Evolutionary conservation across 75 land plant genomes (phyloP).

Genomic region (Pinus taeda): DNA sequence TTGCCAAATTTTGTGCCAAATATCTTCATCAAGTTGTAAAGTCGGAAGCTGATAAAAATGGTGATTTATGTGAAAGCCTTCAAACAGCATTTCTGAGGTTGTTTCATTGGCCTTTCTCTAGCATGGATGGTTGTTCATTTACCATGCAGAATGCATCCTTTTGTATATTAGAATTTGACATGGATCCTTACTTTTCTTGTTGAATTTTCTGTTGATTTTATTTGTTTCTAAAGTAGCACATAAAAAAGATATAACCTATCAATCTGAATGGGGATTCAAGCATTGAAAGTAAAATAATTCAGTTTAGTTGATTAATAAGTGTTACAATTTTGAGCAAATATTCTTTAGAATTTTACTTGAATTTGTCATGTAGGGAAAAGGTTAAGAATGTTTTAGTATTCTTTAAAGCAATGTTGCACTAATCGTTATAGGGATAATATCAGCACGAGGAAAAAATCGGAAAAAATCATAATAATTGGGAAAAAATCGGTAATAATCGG

Average conservation of each 20-base stretch:
- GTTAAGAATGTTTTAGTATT: too few species aligned
- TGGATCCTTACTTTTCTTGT: neutral
- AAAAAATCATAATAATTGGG: too few species aligned
- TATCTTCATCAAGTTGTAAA: conserved; percentile 33
- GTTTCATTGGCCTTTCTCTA: conserved; percentile 4
- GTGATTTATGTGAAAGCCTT: conserved; percentile 27
- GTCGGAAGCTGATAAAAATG: conserved; percentile 26
- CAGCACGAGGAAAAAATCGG: too few species aligned
- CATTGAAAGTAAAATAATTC: neutral
- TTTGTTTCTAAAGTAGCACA: neutral
- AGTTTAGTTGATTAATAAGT: neutral
- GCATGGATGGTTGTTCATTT: neutral
- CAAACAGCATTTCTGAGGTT: conserved; percentile 34
- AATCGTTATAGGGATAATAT: too few species aligned
- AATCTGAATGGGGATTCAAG: neutral
- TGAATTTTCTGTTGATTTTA: neutral
- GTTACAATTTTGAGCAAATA: neutral
- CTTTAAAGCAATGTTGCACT: too few species aligned
- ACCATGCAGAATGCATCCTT: neutral
- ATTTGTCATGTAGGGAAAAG: too few species aligned
- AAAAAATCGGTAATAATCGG: too few species aligned
- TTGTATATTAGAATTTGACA: conserved; percentile 2
- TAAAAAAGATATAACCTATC: neutral
- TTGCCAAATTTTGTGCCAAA: conserved; percentile 45
- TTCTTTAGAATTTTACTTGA: too few species aligned